A percentile compares a stretch with the other conserved stretches of the same genome.
Evolutionary conservation across 768 basidiomycete species (phyloP).

Genomic region (Sarcodon sp.): DNA sequence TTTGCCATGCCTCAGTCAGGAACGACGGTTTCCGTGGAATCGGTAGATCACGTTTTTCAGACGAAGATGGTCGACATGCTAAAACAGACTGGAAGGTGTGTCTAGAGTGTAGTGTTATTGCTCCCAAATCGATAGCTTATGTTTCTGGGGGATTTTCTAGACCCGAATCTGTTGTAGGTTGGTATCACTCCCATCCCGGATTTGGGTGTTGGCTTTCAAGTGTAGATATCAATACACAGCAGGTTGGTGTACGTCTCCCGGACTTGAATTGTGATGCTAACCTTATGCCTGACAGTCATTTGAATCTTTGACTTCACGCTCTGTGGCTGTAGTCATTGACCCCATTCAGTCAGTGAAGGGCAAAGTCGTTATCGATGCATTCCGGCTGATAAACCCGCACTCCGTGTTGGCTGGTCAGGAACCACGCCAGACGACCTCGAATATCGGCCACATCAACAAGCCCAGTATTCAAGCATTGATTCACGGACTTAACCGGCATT

Average conservation of each 20-base stretch:
- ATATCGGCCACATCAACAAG: slow-evolving; percentile 98
- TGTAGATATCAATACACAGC: slow-evolving; percentile 98
- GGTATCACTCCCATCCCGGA: slow-evolving; percentile 99
- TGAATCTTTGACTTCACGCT: slow-evolving; percentile 84
- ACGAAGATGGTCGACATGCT: slow-evolving; percentile 98
- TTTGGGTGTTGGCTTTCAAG: slow-evolving; percentile 99
- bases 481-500: slow-evolving; percentile 94
- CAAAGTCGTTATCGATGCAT: slow-evolving; percentile 98
- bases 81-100: slow-evolving; percentile 94
- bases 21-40: slow-evolving; percentile 94
- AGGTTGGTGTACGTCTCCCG: slow-evolving; percentile 33
- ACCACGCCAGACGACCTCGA: slow-evolving; percentile 93
- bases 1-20: slow-evolving; percentile 99
- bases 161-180: slow-evolving; percentile 97
- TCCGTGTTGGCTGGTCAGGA: slow-evolving; percentile 86
- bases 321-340: slow-evolving; percentile 95
- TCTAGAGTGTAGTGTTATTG: slow-evolving; percentile 2
- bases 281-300: slow-evolving; percentile 55
- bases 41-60: slow-evolving; percentile 98
- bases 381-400: slow-evolving; percentile 91
- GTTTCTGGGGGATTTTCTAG: slow-evolving; percentile 19
- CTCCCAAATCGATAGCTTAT: not conserved
- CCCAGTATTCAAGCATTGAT: slow-evolving; percentile 98
- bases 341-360: slow-evolving; percentile 98
- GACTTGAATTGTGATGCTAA: slow-evolving; percentile 6